Percentiles rank a stretch among this genome's conserved stretches.
These are phyloP conservation scores for Aspergillus bridgeri DNA, from an alignment of 495 filamentous ascomycete genomes.

Conservation along the genomic window DNA sequence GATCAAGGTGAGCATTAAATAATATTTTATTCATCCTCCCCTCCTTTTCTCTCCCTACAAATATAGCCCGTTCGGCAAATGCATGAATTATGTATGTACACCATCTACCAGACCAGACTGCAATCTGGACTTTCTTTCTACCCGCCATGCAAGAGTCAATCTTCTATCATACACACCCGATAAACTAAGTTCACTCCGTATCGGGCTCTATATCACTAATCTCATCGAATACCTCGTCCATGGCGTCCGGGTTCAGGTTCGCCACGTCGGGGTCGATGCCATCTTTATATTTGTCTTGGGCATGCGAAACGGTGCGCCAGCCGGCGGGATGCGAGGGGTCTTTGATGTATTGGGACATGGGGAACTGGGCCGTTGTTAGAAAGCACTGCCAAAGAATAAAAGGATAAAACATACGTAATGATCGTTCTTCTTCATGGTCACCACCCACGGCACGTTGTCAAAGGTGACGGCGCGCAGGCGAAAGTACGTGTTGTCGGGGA, in stretches of 20 bases:
- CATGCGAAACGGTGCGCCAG: conserved; percentile 71
- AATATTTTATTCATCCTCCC: no score
- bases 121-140: no score
- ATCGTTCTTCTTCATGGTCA: conserved; percentile 99
- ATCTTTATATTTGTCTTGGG: conserved; percentile 47
- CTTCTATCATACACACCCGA: background rate
- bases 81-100: background rate
- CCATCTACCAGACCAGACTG: no score
- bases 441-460: conserved; percentile 95
- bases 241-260: conserved; percentile 46
- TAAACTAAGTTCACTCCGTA: conserved; percentile 6
- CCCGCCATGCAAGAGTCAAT: no score
- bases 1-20: no score
- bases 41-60: no score
- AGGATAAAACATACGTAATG: conserved; percentile 63
- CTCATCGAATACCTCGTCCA: conserved; percentile 38
- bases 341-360: conserved; percentile 83
- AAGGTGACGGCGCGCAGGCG: conserved; percentile 91
- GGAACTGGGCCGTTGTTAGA: conserved; percentile 53
- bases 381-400: background rate
- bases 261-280: conserved; percentile 35
- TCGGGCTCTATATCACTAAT: conserved; percentile 43
- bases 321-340: conserved; percentile 58
- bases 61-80: no score
- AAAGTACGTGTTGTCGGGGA: conserved; percentile 97